phyloP scores from a whole-genome alignment of 768 basidiomycete species.

The Hirschioporus abietinus region DNA sequence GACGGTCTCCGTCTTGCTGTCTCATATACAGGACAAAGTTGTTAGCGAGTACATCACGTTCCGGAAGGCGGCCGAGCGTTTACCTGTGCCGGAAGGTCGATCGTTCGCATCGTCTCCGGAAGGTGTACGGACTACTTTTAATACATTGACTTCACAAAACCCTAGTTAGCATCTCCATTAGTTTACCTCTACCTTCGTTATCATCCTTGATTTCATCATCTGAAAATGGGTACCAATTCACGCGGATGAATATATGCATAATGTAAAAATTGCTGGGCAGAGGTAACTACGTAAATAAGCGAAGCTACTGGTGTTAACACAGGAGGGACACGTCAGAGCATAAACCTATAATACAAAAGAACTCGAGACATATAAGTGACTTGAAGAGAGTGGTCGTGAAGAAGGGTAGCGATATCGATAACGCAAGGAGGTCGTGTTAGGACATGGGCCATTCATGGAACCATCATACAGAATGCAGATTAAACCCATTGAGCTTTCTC shows the following conservation, averaged over 20 bases:
- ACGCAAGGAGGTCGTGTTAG: neutral
- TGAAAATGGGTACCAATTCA: neutral
- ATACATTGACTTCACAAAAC: neutral
- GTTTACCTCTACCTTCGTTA: neutral
- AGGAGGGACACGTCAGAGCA: neutral
- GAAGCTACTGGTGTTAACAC: neutral
- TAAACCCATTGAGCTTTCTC: conserved; percentile 75
- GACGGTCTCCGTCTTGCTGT: conserved; percentile 72
- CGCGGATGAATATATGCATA: neutral
- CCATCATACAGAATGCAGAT: conserved; percentile 12
- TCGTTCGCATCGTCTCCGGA: neutral
- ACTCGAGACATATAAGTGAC: neutral
- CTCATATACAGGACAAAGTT: conserved; percentile 70
- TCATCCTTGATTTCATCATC: neutral
- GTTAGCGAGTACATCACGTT: conserved; percentile 72
- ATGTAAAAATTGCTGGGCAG: neutral
- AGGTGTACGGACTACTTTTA: neutral
- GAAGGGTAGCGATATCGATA: neutral
- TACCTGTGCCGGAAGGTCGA: neutral
- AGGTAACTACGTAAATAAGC: neutral
- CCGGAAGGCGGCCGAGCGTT: conserved; percentile 35
- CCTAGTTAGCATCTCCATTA: neutral
- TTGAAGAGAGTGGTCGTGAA: neutral
- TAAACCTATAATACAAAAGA: conserved; percentile 1
- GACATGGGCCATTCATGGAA: too few species aligned